Conservation (phyloP, 2,329 filamentous ascomycete genomes). For the Penicillium sp. region DNA sequence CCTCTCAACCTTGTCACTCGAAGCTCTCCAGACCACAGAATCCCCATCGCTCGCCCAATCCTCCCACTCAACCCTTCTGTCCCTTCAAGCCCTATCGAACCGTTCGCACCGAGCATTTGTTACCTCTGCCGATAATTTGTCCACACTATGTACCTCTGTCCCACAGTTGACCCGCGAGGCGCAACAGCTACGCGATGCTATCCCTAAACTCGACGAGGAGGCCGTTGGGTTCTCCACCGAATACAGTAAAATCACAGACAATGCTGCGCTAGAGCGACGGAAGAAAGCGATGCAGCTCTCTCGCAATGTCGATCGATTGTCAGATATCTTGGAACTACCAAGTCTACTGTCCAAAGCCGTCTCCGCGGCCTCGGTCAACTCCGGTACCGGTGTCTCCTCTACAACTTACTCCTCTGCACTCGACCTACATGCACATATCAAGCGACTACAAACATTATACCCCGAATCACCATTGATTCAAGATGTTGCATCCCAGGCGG, state of each 20-base stretch:
- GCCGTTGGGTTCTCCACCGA: slow-evolving; percentile 78
- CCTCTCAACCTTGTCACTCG: slow-evolving; percentile 73
- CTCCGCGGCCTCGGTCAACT: slow-evolving; percentile 44
- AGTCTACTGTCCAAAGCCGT: slow-evolving; percentile 75
- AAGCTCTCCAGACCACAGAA: slow-evolving; percentile 71
- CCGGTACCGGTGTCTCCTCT: slow-evolving; percentile 42
- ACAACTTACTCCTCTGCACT: slow-evolving; percentile 85
- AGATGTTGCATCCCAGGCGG: slow-evolving; percentile 73
- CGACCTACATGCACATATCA: slow-evolving; percentile 91
- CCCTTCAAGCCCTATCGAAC: slow-evolving; percentile 83
- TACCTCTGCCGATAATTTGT: slow-evolving; percentile 73
- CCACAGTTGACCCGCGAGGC: slow-evolving; percentile 67
- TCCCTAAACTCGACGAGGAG: slow-evolving; percentile 76
- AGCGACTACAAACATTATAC: slow-evolving; percentile 78
- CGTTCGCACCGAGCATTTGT: slow-evolving; percentile 85
- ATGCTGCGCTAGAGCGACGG: slow-evolving; percentile 68
- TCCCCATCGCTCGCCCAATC: slow-evolving; percentile 76
- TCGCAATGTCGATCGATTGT: slow-evolving; percentile 82
- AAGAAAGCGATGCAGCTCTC: slow-evolving; percentile 78
- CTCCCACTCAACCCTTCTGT: slow-evolving; percentile 76
- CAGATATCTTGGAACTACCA: slow-evolving; percentile 88
- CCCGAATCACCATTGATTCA: slow-evolving; percentile 73
- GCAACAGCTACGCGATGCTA: slow-evolving; percentile 64
- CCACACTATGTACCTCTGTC: slow-evolving; percentile 70
- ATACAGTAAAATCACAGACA: slow-evolving; percentile 73